Percentiles rank a stretch among this genome's conserved stretches.
Evolutionary conservation across 371 early-diverging fungal species (phyloP).

Genomic region (Saksenaea oblongispora): DNA sequence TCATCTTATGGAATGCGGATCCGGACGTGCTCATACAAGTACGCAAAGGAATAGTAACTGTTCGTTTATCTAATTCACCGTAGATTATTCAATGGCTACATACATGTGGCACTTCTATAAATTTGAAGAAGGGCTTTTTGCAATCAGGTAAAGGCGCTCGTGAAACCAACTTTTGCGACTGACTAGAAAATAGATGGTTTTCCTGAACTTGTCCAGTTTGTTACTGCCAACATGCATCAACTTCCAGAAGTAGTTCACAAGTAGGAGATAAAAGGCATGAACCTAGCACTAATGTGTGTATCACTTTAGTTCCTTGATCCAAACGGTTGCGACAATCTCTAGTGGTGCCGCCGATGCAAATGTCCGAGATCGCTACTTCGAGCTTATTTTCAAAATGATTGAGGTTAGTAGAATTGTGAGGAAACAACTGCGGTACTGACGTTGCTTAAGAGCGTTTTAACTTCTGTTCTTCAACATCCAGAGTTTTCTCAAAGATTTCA

Average conservation of each 20-base stretch:
- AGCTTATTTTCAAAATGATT: slow-evolving; percentile 57
- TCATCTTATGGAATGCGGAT: slow-evolving; percentile 74
- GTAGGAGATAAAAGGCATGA: slow-evolving; percentile 23
- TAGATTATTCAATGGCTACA: slow-evolving; percentile 64
- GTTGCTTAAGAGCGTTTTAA: slow-evolving; percentile 44
- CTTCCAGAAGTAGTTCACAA: slow-evolving; percentile 70
- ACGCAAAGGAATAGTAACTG: background rate
- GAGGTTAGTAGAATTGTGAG: slow-evolving; percentile 31
- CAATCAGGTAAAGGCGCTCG: slow-evolving; percentile 50
- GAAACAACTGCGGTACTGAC: background rate
- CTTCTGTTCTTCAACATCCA: slow-evolving; percentile 56
- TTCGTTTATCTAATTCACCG: background rate
- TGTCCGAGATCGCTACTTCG: slow-evolving; percentile 56
- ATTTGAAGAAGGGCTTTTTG: slow-evolving; percentile 55
- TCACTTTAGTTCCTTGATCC: slow-evolving; percentile 59
- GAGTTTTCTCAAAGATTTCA: slow-evolving; percentile 65
- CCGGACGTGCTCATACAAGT: slow-evolving; percentile 67
- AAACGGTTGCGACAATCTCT: slow-evolving; percentile 65
- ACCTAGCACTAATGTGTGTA: background rate
- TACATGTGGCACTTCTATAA: slow-evolving; percentile 54
- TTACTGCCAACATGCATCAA: slow-evolving; percentile 60
- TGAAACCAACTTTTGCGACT: background rate
- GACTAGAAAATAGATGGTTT: slow-evolving; percentile 46
- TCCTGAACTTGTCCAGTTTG: slow-evolving; percentile 58
- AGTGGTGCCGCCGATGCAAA: slow-evolving; percentile 57